A percentile compares a stretch with the other conserved stretches of the same genome.
These are phyloP conservation scores for Lipomyces chichibuensis DNA, from an alignment of 805 yeast species.

Conservation along the genomic window DNA sequence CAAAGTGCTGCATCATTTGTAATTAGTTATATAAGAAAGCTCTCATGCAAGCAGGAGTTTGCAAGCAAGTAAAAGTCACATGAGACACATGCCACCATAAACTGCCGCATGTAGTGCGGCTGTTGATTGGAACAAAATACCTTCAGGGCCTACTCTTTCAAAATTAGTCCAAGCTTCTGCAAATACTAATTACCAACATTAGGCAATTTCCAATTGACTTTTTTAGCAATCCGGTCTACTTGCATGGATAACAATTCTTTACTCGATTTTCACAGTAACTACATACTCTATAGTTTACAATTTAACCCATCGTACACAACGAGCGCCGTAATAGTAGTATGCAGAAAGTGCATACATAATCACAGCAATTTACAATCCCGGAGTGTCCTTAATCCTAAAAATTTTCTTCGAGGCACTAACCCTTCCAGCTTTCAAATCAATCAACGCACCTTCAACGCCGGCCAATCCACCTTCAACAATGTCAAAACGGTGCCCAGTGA, in stretches of 20 bases:
- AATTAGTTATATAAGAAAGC: too few relatives aligned
- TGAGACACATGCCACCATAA: not conserved
- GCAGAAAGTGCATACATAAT: not conserved
- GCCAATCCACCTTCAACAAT: constrained; percentile 14
- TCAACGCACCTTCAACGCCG: constrained; percentile 10
- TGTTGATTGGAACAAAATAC: too few relatives aligned
- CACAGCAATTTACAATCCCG: constrained; percentile 15
- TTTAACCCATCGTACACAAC: not conserved
- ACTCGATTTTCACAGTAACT: not conserved
- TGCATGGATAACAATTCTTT: not conserved
- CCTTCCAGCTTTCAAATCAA: constrained; percentile 3
- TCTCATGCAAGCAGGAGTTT: not conserved
- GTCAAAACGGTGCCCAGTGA: constrained; percentile 15
- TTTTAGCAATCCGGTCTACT: not conserved
- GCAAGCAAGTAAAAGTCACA: not conserved
- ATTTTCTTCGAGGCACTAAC: constrained; percentile 15
- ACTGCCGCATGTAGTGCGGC: not conserved
- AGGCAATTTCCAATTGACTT: not conserved
- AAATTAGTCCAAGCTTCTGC: not conserved
- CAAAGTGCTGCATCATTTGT: too few relatives aligned
- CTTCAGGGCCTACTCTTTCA: too few relatives aligned
- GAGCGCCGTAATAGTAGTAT: not conserved
- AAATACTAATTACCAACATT: not conserved
- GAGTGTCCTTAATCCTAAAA: constrained; percentile 21
- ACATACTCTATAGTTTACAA: not conserved